Base-by-base conservation (phyloP, 305 asterid genomes). In the Plantago rigida region DNA sequence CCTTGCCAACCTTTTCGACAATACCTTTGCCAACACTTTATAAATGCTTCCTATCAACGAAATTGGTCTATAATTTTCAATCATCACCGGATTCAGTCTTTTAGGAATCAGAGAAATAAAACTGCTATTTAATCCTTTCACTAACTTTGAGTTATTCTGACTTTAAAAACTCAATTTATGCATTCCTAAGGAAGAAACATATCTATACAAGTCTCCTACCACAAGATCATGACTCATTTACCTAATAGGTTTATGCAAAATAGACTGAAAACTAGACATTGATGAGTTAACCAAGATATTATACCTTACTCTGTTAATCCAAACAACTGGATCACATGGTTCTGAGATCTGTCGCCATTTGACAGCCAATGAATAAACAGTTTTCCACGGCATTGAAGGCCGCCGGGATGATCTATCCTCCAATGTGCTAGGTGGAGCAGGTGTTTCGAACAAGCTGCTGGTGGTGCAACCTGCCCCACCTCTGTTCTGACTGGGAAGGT, bases 401-500 rank as follows among this genome's bases (percentile, higher is more conserved):
- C 91, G 94, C 67, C 87, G 75, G 48, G 71, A 70, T 73, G 90
- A 74, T 71, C 81, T 81, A 47, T 92, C 96, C 70, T 92, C 99
- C 56, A 65, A 66, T 41, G 80, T 78, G 73, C 68, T 75, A 59
- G 22, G 47, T 46, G 80, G 54, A 71, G 80, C 47, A 26, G 95
- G 72, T 75, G 81, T 56, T 66, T 92, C 99, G 51, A 80, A 72
- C 36, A 77, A 73, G 69, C 89, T 80, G 83, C 92, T 89, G 49
- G 96, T 89, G 75, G 92, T 92, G 78, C 99, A 92, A 69, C 99
- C 99, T 45, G 97, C 96, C 59, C 99, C 99, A 64, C 99, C 97
- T 78, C 99, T 84, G 78, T 92, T 89, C 68, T 81, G 82, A 80
- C 96, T 84, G 65, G 80, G 74, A 77, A 70, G 74, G 69, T 73